Percentiles rank a stretch among this genome's conserved stretches.
These are phyloP conservation scores for Ceratocystiopsis sp. DNA, from an alignment of 2,329 filamentous ascomycete species.

Conservation along the genomic window DNA sequence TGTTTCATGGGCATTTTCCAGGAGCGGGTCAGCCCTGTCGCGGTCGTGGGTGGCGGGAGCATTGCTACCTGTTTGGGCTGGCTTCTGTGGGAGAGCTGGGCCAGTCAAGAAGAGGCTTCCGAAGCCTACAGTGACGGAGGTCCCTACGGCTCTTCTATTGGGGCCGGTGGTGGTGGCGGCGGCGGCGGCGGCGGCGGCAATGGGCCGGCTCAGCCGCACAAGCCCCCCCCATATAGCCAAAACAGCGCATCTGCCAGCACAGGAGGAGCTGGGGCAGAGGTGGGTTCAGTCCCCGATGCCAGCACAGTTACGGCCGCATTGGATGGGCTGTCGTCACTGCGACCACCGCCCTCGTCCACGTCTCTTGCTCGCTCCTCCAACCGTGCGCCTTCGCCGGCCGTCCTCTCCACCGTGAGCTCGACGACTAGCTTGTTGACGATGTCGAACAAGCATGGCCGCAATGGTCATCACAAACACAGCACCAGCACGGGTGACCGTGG, in stretches of 20 bases:
- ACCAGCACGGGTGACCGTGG: not conserved
- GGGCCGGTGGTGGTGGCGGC: not conserved
- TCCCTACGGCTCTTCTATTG: too few species aligned
- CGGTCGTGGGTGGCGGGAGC: constrained; percentile 72
- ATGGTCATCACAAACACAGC: not conserved
- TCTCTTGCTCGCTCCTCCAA: too few species aligned
- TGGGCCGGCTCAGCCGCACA: too few species aligned
- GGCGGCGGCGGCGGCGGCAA: constrained; percentile 8
- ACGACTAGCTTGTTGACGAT: constrained; percentile 6
- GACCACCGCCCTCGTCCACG: too few species aligned
- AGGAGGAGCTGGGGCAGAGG: too few species aligned
- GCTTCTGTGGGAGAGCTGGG: constrained; percentile 85
- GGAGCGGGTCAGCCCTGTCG: constrained; percentile 74
- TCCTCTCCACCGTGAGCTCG: constrained; percentile 1
- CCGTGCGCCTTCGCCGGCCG: too few species aligned
- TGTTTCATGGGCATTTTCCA: constrained; percentile 86
- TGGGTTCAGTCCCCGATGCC: too few species aligned
- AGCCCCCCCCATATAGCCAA: too few species aligned
- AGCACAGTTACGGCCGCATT: too few species aligned
- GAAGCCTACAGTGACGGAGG: not conserved
- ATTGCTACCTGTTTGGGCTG: constrained; percentile 72
- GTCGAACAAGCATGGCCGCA: not conserved
- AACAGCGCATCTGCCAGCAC: too few species aligned
- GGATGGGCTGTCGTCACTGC: too few species aligned
- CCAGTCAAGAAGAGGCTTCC: constrained; percentile 34